Percentiles rank a stretch among this genome's conserved stretches.
Evolutionary conservation across 1,284 basidiomycete species (phyloP).

Genomic region (Papiliotrema laurentii): DNA sequence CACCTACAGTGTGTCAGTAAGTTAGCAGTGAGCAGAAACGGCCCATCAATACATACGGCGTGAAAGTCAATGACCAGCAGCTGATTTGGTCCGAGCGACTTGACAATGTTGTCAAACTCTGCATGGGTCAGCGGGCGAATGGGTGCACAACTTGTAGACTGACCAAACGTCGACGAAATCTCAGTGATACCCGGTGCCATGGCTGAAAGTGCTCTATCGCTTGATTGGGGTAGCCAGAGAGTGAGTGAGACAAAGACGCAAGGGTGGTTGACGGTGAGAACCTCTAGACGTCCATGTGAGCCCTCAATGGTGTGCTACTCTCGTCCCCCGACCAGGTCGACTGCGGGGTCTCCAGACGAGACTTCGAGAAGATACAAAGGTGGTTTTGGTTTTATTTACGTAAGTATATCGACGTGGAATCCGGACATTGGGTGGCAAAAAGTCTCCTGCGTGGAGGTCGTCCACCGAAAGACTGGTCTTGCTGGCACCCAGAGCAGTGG

Average conservation of each 20-base stretch:
- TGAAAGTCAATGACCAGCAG: conserved; percentile 43
- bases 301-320: too few species aligned
- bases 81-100: conserved; percentile 27
- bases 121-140: not conserved
- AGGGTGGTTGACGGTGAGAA: not conserved
- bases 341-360: too few species aligned
- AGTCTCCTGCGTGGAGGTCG: too few species aligned
- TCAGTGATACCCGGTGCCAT: conserved; percentile 5
- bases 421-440: too few species aligned
- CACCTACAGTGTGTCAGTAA: conserved; percentile 10
- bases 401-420: too few species aligned
- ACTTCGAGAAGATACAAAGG: too few species aligned
- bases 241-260: too few species aligned
- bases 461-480: too few species aligned
- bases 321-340: too few species aligned
- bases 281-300: not conserved
- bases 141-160: not conserved
- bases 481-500: too few species aligned
- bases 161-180: conserved; percentile 2
- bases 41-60: conserved; percentile 21
- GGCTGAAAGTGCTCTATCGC: not conserved
- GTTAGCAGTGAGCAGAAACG: not conserved
- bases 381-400: too few species aligned
- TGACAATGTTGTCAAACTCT: conserved; percentile 42
- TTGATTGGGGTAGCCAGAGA: too few species aligned